These are phyloP conservation scores for Suillus discolor DNA, from an alignment of 768 basidiomycete species.

Conservation along the genomic window DNA sequence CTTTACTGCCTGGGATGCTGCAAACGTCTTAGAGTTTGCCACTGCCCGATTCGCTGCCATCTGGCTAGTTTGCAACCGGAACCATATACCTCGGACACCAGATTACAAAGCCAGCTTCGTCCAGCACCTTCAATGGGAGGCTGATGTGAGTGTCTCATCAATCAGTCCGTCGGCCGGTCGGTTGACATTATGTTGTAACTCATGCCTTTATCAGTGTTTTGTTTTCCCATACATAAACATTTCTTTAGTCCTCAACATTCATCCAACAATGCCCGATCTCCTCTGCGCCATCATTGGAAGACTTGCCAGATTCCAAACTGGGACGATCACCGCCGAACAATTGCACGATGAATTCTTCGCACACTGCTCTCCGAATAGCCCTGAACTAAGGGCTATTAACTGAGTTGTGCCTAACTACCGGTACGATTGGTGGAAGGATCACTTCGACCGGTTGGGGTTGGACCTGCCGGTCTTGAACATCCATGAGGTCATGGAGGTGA, in stretches of 20 bases:
- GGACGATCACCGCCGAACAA: accelerated
- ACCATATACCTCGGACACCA: neutral
- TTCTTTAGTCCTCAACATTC: neutral
- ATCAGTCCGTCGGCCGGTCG: too few relatives aligned
- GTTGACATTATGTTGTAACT: neutral
- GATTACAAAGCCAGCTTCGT: neutral
- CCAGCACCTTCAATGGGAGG: neutral
- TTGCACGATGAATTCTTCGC: neutral
- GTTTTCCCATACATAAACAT: neutral
- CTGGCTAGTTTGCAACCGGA: neutral
- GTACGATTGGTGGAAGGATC: neutral
- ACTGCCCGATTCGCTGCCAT: neutral
- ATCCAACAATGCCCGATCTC: neutral
- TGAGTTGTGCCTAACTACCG: neutral
- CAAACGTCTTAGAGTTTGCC: neutral
- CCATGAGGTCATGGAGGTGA: neutral
- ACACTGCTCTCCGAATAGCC: neutral
- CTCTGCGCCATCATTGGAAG: neutral
- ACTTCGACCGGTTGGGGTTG: neutral
- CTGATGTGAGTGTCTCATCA: neutral
- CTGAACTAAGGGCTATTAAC: neutral
- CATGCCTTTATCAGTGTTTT: neutral
- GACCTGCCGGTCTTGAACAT: neutral
- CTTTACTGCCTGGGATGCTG: neutral
- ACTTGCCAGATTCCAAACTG: neutral